Evolutionary conservation across 2,329 filamentous ascomycete species (phyloP).

Genomic region (Dactylellina sp.): DNA sequence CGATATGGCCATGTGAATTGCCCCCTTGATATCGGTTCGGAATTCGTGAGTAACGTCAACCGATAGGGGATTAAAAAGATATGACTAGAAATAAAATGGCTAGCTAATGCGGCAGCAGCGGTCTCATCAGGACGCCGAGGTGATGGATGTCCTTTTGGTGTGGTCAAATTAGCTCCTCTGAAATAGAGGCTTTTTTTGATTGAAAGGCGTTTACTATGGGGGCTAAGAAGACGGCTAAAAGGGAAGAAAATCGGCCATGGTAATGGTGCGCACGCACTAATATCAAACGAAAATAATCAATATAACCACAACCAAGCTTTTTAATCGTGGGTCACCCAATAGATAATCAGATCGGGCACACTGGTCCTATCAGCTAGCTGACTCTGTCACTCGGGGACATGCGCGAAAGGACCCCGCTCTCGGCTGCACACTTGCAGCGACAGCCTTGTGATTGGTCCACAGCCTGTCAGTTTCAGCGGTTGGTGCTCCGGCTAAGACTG

Average conservation of each 20-base stretch:
- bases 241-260: constrained; percentile 38
- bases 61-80: constrained; percentile 39
- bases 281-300: constrained; percentile 21
- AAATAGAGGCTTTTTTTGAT: constrained; percentile 6
- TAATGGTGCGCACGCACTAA: constrained; percentile 34
- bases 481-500: constrained; percentile 37
- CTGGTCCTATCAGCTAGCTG: constrained; percentile 24
- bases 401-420: constrained; percentile 52
- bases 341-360: constrained; percentile 33
- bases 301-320: constrained; percentile 37
- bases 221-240: constrained; percentile 43
- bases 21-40: constrained; percentile 38
- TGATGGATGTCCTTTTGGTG: neutral
- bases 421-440: constrained; percentile 21
- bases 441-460: constrained; percentile 27
- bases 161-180: neutral
- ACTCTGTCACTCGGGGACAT: constrained; percentile 49
- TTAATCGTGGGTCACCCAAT: constrained; percentile 27
- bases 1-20: constrained; percentile 16
- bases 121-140: constrained; percentile 34
- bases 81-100: neutral
- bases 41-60: constrained; percentile 17
- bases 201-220: constrained; percentile 46
- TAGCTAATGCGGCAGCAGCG: constrained; percentile 17
- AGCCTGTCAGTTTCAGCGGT: constrained; percentile 32